Base-by-base conservation (phyloP, 169 alveolate species). In the Theileria sp. region DNA sequence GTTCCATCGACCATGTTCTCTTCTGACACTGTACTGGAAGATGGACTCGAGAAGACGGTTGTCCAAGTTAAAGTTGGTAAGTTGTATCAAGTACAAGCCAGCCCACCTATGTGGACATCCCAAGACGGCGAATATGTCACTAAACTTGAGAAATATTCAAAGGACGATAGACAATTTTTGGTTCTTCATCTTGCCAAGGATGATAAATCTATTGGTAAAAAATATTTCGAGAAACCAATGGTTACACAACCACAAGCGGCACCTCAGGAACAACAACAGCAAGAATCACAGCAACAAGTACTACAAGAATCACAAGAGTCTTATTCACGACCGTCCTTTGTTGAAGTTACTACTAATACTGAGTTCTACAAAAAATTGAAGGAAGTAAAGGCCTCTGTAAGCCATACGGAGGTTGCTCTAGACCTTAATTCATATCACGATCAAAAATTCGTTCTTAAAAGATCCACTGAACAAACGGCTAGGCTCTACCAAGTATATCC, bases 101-200 rank as follows among this genome's bases (percentile, higher is more conserved):
- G 67, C 13, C 67, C 67, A 19, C 36, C 67, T 17, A 6, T 58
- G 67, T 58, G 67, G 67, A 58, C 67, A 25, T 58, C 67, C 36
- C 10, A 19, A 21, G 8, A 17, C 8, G 67, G 67, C 0, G 28
- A 19, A 58, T 58, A 58, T 25, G 67, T 58, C 36, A 58, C 67
- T 8, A 58, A 58, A 58, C 67, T 58, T 3, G 67, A 58, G 32
- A 58, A 25, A 58, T 58, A 58, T 25, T 19, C 67, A 25, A 19
- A 21, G 8, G 67, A 15, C 34, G 67, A 25, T 58, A 58, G 12
- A n/a, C 67, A 58, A 58, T 25, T 58, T 58, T 25, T 58, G 28
- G 67, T 58, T 13, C 67, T 58, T 25, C 67, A 58, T 25, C 26
- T 58, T 21, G 17, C 1, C 2, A 17, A 58, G 2, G 36, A 10